Percentiles rank a stretch among this genome's conserved stretches.
Conservation (phyloP, 345 rosid species). For the Syzygium aromaticum region DNA sequence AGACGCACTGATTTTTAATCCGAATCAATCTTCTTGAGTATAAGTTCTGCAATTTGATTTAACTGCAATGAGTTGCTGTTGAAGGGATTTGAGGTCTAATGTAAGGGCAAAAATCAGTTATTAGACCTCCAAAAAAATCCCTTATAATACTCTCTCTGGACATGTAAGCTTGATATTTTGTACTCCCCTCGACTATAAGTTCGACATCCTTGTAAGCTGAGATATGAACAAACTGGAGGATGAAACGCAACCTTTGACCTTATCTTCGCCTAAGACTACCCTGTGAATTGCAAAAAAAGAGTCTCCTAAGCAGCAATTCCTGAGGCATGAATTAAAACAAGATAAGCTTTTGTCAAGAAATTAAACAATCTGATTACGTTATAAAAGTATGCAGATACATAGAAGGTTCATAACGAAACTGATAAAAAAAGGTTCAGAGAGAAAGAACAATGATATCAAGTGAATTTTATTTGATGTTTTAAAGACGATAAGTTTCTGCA, state of each 20-base stretch:
- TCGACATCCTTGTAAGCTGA: conserved; percentile 22
- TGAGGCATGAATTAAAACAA: conserved; percentile 20
- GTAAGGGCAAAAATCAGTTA: conserved; percentile 13
- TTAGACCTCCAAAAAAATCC: conserved; percentile 44
- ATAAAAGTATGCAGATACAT: neutral
- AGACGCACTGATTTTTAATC: conserved; percentile 27
- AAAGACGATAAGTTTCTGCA: neutral
- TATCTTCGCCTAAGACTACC: conserved; percentile 33
- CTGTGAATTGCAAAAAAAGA: conserved; percentile 20
- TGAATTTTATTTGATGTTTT: neutral
- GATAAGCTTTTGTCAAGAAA: neutral
- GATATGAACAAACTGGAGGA: conserved; percentile 9
- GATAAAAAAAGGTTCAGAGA: neutral
- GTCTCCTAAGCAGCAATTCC: conserved; percentile 70
- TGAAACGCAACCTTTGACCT: conserved; percentile 29
- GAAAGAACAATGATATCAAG: neutral
- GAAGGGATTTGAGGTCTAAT: conserved; percentile 28
- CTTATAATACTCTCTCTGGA: conserved; percentile 27
- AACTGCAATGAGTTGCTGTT: conserved; percentile 50
- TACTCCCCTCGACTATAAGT: conserved; percentile 30
- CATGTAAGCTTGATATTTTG: conserved; percentile 23
- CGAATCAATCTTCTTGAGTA: conserved; percentile 34
- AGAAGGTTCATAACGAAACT: neutral
- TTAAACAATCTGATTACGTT: neutral
- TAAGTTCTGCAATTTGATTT: conserved; percentile 45